Evolutionary conservation across 192 early-diverging fungal genomes (phyloP).

Genomic region (Diversispora epigaea): DNA sequence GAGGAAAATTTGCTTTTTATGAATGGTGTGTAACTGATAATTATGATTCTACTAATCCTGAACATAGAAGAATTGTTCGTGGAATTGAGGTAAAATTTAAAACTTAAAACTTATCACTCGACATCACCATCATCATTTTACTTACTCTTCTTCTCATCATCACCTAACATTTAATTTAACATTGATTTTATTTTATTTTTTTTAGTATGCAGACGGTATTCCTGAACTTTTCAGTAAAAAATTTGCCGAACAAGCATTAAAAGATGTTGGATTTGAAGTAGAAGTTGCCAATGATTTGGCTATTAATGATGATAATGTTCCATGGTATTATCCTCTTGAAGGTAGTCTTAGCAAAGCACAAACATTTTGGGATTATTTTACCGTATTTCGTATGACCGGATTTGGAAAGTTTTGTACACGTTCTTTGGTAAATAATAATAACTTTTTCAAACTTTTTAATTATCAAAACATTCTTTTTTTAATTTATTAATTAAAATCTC

Average conservation of each 20-base stretch:
- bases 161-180: not conserved
- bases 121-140: not conserved
- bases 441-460: not conserved
- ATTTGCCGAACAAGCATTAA: conserved; percentile 75
- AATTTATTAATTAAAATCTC: not conserved
- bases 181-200: no score
- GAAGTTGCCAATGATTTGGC: conserved; percentile 67
- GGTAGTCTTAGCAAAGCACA: conserved; percentile 54
- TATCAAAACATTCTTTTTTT: no score
- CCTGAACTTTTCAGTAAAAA: conserved; percentile 77
- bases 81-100: conserved; percentile 68
- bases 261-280: conserved; percentile 86
- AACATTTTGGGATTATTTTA: conserved; percentile 51
- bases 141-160: not conserved
- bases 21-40: conserved; percentile 94
- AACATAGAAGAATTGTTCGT: conserved; percentile 72
- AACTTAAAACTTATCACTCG: no score
- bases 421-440: conserved; percentile 60
- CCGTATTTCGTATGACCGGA: conserved; percentile 49
- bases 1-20: conserved; percentile 87
- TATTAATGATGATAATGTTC: conserved; percentile 62
- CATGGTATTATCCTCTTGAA: conserved; percentile 85
- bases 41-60: conserved; percentile 74
- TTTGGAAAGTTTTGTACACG: conserved; percentile 74
- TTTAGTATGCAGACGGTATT: conserved; percentile 81